phyloP scores from a whole-genome alignment of 23 red algal species.

The Gracilariopsis chorda region DNA sequence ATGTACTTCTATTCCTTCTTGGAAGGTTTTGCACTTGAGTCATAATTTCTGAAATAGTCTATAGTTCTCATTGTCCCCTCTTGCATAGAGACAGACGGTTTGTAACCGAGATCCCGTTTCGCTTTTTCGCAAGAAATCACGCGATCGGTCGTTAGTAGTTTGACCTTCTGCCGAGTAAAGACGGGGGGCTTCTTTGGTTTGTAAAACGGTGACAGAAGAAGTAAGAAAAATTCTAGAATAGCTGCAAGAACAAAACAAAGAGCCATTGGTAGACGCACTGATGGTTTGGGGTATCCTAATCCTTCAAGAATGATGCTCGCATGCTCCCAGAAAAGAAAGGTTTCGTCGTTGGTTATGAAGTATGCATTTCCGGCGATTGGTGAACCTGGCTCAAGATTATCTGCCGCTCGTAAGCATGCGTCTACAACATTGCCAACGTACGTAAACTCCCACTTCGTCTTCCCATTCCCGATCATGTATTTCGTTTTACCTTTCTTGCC shows the following conservation, averaged over 20 bases:
- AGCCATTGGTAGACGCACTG: conserved; percentile 50
- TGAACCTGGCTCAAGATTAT: conserved; percentile 33
- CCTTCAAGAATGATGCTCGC: conserved; percentile 59
- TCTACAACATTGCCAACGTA: conserved; percentile 87
- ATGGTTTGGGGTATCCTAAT: conserved; percentile 74
- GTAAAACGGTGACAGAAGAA: conserved; percentile 49
- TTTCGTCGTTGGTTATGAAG: conserved; percentile 93
- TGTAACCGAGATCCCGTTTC: conserved; percentile 82
- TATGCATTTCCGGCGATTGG: conserved; percentile 71
- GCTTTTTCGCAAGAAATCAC: conserved; percentile 82
- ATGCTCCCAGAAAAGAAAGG: conserved; percentile 84
- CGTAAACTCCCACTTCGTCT: conserved; percentile 85
- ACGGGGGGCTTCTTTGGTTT: conserved; percentile 43
- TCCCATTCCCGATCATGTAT: conserved; percentile 87
- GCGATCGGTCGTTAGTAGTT: conserved; percentile 68
- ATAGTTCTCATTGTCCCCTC: conserved; percentile 78
- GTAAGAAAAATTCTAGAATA: conserved; percentile 47
- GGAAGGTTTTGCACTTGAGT: too few relatives aligned
- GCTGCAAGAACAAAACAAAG: conserved; percentile 65
- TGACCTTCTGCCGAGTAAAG: conserved; percentile 75
- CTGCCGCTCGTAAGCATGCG: conserved; percentile 65
- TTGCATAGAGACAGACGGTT: conserved; percentile 66
- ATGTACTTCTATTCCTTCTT: too few relatives aligned
- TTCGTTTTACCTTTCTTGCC: conserved; percentile 70
- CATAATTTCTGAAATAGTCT: conserved; percentile 53